These are phyloP conservation scores for Musa beccarii DNA, from an alignment of 176 grass and related monocot species.

Conservation along the genomic window DNA sequence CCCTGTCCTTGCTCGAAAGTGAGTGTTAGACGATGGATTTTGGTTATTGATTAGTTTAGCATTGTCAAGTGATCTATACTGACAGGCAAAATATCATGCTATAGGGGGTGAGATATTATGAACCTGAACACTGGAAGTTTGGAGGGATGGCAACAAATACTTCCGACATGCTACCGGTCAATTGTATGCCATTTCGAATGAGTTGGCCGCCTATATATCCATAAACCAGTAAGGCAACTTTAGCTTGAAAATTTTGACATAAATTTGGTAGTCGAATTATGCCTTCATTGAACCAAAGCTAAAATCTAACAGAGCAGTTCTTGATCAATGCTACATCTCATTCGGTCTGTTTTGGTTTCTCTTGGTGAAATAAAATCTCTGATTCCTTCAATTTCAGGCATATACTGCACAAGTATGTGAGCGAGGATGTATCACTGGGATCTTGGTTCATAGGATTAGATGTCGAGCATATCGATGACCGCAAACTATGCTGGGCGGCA, in stretches of 20 bases:
- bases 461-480: conserved; percentile 88
- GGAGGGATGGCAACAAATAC: conserved; percentile 68
- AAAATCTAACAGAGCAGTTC: neutral
- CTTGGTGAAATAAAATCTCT: neutral
- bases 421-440: conserved; percentile 87
- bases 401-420: conserved; percentile 72
- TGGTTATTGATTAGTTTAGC: neutral
- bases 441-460: conserved; percentile 82
- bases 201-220: conserved; percentile 75
- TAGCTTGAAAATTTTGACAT: neutral
- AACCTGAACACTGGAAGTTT: conserved; percentile 96
- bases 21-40: conserved; percentile 10
- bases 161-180: conserved; percentile 91
- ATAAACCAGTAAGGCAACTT: conserved; percentile 58
- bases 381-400: conserved; percentile 33
- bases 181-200: conserved; percentile 84
- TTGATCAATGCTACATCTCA: neutral
- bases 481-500: conserved; percentile 60
- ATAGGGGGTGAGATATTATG: conserved; percentile 72
- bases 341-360: neutral
- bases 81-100: conserved; percentile 1
- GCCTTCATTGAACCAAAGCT: no score
- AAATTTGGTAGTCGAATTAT: neutral
- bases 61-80: conserved; percentile 7
- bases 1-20: conserved; percentile 67